Percentiles rank a stretch among this genome's conserved stretches.
Evolutionary conservation across 352 stramenopile genomes (phyloP).

Genomic region (Pythium monospermum): DNA sequence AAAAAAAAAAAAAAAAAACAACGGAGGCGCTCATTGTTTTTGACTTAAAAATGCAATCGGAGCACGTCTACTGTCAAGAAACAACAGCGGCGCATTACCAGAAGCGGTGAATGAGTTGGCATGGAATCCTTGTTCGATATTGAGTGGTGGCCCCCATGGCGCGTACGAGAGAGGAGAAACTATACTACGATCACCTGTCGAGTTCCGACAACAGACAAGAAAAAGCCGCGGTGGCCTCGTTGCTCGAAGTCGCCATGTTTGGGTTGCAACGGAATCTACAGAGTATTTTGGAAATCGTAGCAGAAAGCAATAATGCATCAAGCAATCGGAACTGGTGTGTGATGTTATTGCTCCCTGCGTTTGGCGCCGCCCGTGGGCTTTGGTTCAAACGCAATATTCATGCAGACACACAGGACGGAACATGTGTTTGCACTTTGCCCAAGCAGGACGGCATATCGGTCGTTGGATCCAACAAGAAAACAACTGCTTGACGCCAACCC

Average conservation of each 20-base stretch:
- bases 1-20: too few species aligned
- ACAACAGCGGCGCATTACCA: slow-evolving; percentile 29
- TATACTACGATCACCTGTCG: slow-evolving; percentile 27
- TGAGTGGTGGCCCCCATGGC: slow-evolving; percentile 10
- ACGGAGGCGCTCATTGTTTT: slow-evolving; percentile 25
- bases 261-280: slow-evolving; percentile 16
- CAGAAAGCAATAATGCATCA: slow-evolving; percentile 29
- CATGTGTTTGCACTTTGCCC: slow-evolving; percentile 21
- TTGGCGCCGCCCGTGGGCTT: slow-evolving; percentile 13
- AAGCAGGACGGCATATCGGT: neutral
- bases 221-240: slow-evolving; percentile 10
- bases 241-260: slow-evolving; percentile 28
- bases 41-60: slow-evolving; percentile 39
- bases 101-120: slow-evolving; percentile 29
- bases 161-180: neutral
- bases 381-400: slow-evolving; percentile 22
- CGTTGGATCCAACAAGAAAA: neutral
- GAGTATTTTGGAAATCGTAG: slow-evolving; percentile 10
- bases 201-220: slow-evolving; percentile 26
- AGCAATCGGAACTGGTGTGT: slow-evolving; percentile 27
- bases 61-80: slow-evolving; percentile 25
- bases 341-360: slow-evolving; percentile 13
- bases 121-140: slow-evolving; percentile 22
- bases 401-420: slow-evolving; percentile 28
- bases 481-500: slow-evolving; percentile 7